Evolutionary conservation across 371 early-diverging fungal genomes (phyloP), one percentile per base, ranked within the genome.

Genomic region (Capillidium heterosporum): DNA sequence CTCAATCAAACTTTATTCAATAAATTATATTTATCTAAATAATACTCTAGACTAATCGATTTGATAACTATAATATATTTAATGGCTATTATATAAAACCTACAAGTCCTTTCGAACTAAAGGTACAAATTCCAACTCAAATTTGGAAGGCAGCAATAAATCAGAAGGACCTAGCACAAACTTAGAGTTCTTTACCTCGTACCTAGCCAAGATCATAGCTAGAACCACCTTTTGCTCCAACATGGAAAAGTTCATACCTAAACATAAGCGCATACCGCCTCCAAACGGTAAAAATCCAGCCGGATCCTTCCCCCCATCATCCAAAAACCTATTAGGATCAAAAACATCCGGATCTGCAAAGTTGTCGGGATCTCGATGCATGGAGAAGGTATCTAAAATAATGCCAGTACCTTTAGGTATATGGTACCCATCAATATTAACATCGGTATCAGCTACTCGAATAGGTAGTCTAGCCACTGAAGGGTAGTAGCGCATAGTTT

Each of bases 231-330:
- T 67, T 63, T 76, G 77, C 28, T 75, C 74, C 7, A 69, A 58
- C 55, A 77, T 60, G 1, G 74, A 70, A 54, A 80, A 78, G 41
- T 76, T 70, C 67, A 71, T 67, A 32, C 76, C 80, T 41, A 77
- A 64, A 44, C 80, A 78, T 17, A 57, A 47, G 23, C 67, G 53
- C 7, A 43, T 54, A 2, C 73, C 73, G 5, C 29, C 41, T 10
- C 56, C 46, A 28, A 55, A 55, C 8, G 56, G 11, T 11, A 24
- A 17, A 13, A 15, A 55, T 4, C 13, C 35, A 24, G 26, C 11
- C 4, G 29, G 8, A 13, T 52, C 23, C 29, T 52, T 52, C 26
- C n/a, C 32, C 10, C n/a, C n/a, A 13, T 40, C 40, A 40, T 40
- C 40, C 13, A 50, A 31, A 15, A 32, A 73, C 2, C 74, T 48